Base-by-base conservation (phyloP, 164 flowering plant genomes). In the Stephania yunnanensis region DNA sequence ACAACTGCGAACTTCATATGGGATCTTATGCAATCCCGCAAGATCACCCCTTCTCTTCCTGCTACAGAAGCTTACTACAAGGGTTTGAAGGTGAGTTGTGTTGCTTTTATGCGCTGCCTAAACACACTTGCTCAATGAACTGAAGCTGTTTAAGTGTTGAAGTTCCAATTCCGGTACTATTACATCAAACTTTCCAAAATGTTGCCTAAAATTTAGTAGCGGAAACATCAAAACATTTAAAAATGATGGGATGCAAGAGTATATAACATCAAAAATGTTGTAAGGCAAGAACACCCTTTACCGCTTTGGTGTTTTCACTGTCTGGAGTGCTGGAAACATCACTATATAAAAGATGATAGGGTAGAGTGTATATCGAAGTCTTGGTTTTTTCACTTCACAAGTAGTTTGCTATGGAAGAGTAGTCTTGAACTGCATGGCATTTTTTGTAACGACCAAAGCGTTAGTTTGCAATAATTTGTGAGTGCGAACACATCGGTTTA, bases 11-110 rank as follows among this genome's bases (percentile, higher is more conserved):
- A 96, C 79, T 86, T 80, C 69, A 75, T 96, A 78, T 96, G 99
- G 99, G 99, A 95, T 80, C 77, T 92, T 78, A 87, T 92, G 95
- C 94, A 88, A 83, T 81, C 91, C 55, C 95, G 93, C 67, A 84
- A 79, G 0, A 30, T 91, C 3, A 68, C 6, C 44, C 89, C 87
- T 42, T 61, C 86, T 42, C 75, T 88, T 71, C 90, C 93, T 73
- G 92, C 92, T 6, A 92, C 89, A 15, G 91, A 89, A 78, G 95
- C 98, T 53, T 96, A 96, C 79, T 83, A 85, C 78, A 84, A 86
- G 4, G 99, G 99, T 45, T 82, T 96, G 73, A 88, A 85, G 78
- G 99, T 90, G 68, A 86, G 85, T 84, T 22, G 65, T 42, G 20
- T 68, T 20, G 1, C n/a, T 67, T 10, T 10, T 58, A 19, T 58